Evolutionary conservation across 805 yeast genomes (phyloP), one percentile per base, ranked within the genome.

Genomic region (Myxozyma kluyveri): DNA sequence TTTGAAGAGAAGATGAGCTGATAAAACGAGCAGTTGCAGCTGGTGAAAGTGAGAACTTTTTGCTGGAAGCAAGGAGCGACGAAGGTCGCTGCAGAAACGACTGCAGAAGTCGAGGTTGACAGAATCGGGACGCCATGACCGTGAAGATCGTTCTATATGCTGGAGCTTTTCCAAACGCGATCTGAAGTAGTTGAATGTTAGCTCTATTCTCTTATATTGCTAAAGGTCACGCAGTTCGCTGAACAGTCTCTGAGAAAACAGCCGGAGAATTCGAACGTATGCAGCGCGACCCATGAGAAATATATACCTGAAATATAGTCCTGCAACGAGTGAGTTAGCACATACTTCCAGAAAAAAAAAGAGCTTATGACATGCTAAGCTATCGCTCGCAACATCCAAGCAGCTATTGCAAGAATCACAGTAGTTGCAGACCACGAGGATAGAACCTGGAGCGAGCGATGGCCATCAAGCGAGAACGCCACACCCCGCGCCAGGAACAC

Each of bases 291-390:
- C 23, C 22, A 23, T 26, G 22, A 12, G 21, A 22, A 21, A 24
- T 18, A 37, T 17, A 35, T 40, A 56, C 57, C 60, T 49, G 60
- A 54, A 29, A 56, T 45, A 37, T 56, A 56, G 50, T 56, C 60
- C 60, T 56, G 41, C 18, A 14, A 26, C 22, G 18, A 18, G 29
- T 23, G 27, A 23, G 56, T 47, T 43, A 47, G 52, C 43, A 24
- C n/a, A n/a, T n/a, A n/a, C n/a, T n/a, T n/a, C n/a, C n/a, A n/a
- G n/a, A n/a, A n/a, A n/a, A n/a, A n/a, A n/a, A n/a, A n/a, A n/a
- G n/a, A n/a, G n/a, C n/a, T n/a, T n/a, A n/a, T n/a, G n/a, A n/a
- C n/a, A n/a, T n/a, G n/a, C n/a, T n/a, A n/a, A n/a, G n/a, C n/a
- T n/a, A n/a, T n/a, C n/a, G n/a, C n/a, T n/a, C n/a, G n/a, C n/a